These are phyloP conservation scores for Scenedesmus sp. DNA, from an alignment of 163 green algal genomes.

Conservation along the genomic window DNA sequence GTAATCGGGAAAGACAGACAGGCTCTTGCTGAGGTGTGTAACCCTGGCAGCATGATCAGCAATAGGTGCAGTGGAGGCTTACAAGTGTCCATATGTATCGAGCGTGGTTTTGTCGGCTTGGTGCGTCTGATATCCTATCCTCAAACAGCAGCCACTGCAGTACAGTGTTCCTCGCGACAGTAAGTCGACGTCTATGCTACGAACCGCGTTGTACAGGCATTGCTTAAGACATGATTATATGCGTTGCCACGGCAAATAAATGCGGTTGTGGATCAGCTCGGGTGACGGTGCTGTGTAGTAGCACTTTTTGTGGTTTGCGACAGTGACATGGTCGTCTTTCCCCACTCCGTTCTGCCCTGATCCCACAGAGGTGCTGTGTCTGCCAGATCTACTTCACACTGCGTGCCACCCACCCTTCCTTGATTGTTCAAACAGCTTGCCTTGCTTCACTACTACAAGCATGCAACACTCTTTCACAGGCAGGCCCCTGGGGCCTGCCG, in stretches of 20 bases:
- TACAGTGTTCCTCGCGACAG: background rate
- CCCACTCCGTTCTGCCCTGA: background rate
- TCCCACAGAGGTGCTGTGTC: background rate
- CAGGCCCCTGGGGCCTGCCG: background rate
- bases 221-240: no score
- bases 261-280: background rate
- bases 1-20: no score
- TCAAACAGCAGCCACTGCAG: no score
- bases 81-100: no score
- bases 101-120: no score
- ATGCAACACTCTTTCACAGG: background rate
- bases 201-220: background rate
- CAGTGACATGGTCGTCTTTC: background rate
- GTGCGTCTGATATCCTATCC: no score
- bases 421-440: background rate
- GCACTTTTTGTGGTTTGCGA: slow-evolving; percentile 14
- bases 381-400: background rate
- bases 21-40: no score
- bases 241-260: background rate
- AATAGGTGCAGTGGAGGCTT: no score
- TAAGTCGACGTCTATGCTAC: background rate
- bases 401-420: no score
- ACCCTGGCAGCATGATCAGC: no score
- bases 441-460: background rate
- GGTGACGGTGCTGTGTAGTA: slow-evolving; percentile 13